Base-by-base conservation (phyloP, 768 basidiomycete genomes). In the Krasilnikovozyma curviuscula region DNA sequence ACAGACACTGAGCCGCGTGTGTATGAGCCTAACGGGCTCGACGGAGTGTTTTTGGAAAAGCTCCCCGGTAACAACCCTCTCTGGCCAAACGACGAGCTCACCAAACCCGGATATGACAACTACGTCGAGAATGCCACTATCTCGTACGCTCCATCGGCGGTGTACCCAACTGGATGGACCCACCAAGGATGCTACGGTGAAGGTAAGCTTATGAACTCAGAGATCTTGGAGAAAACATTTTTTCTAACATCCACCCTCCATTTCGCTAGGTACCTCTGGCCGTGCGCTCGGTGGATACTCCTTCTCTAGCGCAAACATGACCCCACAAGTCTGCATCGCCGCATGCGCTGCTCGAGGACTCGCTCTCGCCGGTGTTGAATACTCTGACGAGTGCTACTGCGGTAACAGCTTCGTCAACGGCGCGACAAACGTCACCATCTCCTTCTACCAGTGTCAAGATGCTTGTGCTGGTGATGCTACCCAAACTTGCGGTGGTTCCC, bases 1-100 rank as follows among this genome's bases (percentile, higher is more conserved):
- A n/a, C n/a, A n/a, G n/a, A n/a, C n/a, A n/a, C n/a, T n/a, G n/a
- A n/a, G n/a, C n/a, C n/a, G n/a, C n/a, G n/a, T n/a, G n/a, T n/a
- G n/a, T n/a, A n/a, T n/a, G n/a, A n/a, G n/a, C n/a, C n/a, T n/a
- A n/a, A n/a, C n/a, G n/a, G n/a, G n/a, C n/a, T n/a, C n/a, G n/a
- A n/a, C n/a, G n/a, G n/a, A n/a, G n/a, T n/a, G n/a, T n/a, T n/a
- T n/a, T n/a, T n/a, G n/a, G n/a, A n/a, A n/a, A n/a, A n/a, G 5
- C 48, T 66, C 1, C 63, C 65, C 16, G 65, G 65, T 27, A 52
- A 66, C 58, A 63, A 63, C 55, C 57, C 57, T 10, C 39, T n/a
- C n/a, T n/a, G n/a, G n/a, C n/a, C n/a, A n/a, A n/a, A 42, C 7
- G 16, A 7, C 24, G 13, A 42, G 13, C 24, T 19, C n/a, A 42